Percentiles rank a stretch among this genome's conserved stretches.
phyloP scores from a whole-genome alignment of 371 early-diverging fungal genomes.

The Catenaria anguillulae region DNA sequence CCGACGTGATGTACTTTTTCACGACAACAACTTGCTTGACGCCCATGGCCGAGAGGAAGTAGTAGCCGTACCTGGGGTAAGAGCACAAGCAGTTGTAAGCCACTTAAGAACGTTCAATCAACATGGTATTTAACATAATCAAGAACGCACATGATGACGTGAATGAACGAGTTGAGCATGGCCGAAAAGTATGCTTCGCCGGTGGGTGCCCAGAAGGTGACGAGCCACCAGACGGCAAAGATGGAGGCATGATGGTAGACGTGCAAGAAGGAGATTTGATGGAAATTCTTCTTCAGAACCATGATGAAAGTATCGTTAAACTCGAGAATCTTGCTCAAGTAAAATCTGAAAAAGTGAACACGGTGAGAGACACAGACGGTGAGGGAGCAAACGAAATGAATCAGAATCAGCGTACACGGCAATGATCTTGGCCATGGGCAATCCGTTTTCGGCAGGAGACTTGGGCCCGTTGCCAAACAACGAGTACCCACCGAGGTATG shows the following conservation, averaged over 20 bases:
- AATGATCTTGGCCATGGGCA: conserved; percentile 14
- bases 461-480: conserved; percentile 30
- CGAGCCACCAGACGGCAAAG: conserved; percentile 43
- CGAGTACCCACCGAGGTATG: conserved; percentile 24
- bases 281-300: conserved; percentile 23
- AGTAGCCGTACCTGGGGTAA: conserved; percentile 43
- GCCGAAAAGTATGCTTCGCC: conserved; percentile 45
- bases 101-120: too few relatives aligned
- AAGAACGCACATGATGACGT: conserved; percentile 52
- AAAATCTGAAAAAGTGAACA: conserved; percentile 18
- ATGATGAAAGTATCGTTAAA: conserved; percentile 39
- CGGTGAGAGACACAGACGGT: conserved; percentile 32
- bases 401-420: conserved; percentile 10
- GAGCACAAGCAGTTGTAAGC: too few relatives aligned
- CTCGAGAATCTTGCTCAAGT: conserved; percentile 43
- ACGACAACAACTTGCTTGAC: conserved; percentile 28
- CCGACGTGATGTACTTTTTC: conserved; percentile 39
- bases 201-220: conserved; percentile 35
- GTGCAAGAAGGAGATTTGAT: conserved; percentile 48
- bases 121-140: too few relatives aligned
- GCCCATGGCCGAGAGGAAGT: conserved; percentile 18
- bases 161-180: conserved; percentile 41
- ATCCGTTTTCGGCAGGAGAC: conserved; percentile 7
- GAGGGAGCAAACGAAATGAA: too few relatives aligned
- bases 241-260: conserved; percentile 49